These are phyloP conservation scores for Cymbidium sinense DNA, from an alignment of 106 monocot species.

Conservation along the genomic window DNA sequence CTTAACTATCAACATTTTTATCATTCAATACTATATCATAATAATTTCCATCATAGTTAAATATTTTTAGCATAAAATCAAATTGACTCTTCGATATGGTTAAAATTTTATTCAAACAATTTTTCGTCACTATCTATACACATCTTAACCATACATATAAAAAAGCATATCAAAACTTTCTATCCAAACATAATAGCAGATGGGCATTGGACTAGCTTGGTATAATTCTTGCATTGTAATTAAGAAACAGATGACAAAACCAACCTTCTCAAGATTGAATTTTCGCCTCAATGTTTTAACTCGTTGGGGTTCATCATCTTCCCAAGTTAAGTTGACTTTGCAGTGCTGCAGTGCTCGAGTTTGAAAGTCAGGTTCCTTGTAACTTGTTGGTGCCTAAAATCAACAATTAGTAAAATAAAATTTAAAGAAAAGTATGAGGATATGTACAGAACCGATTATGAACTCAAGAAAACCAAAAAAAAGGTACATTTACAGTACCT, in stretches of 20 bases:
- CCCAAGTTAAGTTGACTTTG: slow-evolving; percentile 79
- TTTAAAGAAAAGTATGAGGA: not conserved
- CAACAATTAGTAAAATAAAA: not conserved
- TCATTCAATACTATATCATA: not conserved
- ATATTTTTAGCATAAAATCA: not conserved
- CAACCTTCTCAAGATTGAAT: slow-evolving; percentile 70
- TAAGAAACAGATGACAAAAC: not conserved
- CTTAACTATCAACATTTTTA: not conserved
- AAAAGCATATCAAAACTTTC: not conserved
- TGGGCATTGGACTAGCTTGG: not conserved
- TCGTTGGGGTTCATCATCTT: slow-evolving; percentile 79
- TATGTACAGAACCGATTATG: not conserved
- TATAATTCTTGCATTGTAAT: not conserved
- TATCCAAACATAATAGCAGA: not conserved
- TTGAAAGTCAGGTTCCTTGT: slow-evolving; percentile 64
- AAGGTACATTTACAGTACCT: slow-evolving; percentile 34
- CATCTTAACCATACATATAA: not conserved
- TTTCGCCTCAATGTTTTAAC: slow-evolving; percentile 65
- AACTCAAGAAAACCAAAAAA: not conserved
- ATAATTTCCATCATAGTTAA: not conserved
- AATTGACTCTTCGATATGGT: not conserved
- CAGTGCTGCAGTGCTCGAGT: slow-evolving; percentile 87
- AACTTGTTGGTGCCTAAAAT: slow-evolving; percentile 53
- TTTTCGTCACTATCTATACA: not conserved
- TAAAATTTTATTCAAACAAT: not conserved